Conservation (phyloP, 768 basidiomycete species). For the Lentinula lateritia region DNA sequence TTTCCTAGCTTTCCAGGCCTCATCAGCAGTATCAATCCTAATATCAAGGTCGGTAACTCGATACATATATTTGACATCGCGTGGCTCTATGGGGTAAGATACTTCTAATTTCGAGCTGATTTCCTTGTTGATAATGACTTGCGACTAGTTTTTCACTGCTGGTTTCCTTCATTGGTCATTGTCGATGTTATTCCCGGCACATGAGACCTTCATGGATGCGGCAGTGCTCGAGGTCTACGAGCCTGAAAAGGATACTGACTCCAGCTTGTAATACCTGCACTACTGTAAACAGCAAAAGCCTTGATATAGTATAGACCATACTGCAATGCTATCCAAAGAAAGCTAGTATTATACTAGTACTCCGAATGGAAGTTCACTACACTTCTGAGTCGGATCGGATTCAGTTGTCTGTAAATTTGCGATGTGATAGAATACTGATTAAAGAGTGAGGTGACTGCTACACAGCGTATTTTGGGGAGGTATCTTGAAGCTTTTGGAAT, state of each 20-base stretch:
- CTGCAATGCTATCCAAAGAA: too few relatives aligned
- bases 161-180: slow-evolving; percentile 28
- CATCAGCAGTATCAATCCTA: slow-evolving; percentile 64
- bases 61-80: slow-evolving; percentile 60
- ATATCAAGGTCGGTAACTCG: slow-evolving; percentile 55
- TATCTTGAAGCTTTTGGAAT: too few relatives aligned
- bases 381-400: too few relatives aligned
- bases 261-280: background rate
- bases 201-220: slow-evolving; percentile 33
- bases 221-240: slow-evolving; percentile 16
- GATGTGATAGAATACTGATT: too few relatives aligned
- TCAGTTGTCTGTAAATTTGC: too few relatives aligned
- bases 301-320: background rate
- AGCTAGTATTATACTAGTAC: too few relatives aligned
- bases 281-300: background rate
- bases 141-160: slow-evolving; percentile 32
- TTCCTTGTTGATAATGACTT: background rate
- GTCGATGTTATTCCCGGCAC: slow-evolving; percentile 34
- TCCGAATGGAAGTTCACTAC: too few relatives aligned
- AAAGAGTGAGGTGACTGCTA: too few relatives aligned
- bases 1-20: slow-evolving; percentile 74
- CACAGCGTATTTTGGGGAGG: too few relatives aligned
- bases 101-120: slow-evolving; percentile 2
- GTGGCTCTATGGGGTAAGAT: slow-evolving; percentile 69
- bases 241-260: slow-evolving; percentile 10